A percentile compares a stretch with the other conserved stretches of the same genome.
These are phyloP conservation scores for Mesembryanthemum crystallinum DNA, from an alignment of 148 eudicot genomes.

Conservation along the genomic window DNA sequence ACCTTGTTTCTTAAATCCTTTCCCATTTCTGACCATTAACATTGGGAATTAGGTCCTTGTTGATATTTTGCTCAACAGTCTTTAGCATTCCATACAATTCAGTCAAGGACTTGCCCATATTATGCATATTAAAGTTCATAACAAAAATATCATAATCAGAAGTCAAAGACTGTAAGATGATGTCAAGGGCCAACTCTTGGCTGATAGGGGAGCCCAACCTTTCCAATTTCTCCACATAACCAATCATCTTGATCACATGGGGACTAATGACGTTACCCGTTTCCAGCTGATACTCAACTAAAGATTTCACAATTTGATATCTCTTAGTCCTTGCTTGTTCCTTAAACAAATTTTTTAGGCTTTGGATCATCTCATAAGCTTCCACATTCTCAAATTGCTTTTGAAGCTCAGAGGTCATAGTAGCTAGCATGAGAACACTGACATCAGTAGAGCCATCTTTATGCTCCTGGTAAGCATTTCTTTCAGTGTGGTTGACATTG, in stretches of 20 bases:
- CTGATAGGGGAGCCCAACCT: neutral
- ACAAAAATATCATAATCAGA: neutral
- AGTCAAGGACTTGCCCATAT: neutral
- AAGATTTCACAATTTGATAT: neutral
- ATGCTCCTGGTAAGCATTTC: too few relatives aligned
- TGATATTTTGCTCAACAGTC: neutral
- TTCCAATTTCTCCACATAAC: neutral
- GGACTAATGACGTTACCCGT: neutral
- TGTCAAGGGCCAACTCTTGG: neutral
- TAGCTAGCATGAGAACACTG: neutral
- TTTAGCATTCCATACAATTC: conserved; percentile 10
- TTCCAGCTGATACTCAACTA: neutral
- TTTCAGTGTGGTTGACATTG: too few relatives aligned
- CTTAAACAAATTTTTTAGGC: neutral
- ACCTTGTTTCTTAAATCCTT: neutral
- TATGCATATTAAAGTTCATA: too few relatives aligned
- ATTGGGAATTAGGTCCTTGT: neutral
- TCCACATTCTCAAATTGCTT: neutral
- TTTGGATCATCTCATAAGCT: neutral
- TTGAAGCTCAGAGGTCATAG: neutral
- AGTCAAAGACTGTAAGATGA: neutral
- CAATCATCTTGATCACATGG: too few relatives aligned
- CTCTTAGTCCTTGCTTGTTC: neutral
- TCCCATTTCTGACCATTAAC: neutral
- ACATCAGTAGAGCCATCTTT: neutral